Evolutionary conservation across 768 basidiomycete species (phyloP), one percentile per base, ranked within the genome.

Genomic region (Podaxis rugospora): DNA sequence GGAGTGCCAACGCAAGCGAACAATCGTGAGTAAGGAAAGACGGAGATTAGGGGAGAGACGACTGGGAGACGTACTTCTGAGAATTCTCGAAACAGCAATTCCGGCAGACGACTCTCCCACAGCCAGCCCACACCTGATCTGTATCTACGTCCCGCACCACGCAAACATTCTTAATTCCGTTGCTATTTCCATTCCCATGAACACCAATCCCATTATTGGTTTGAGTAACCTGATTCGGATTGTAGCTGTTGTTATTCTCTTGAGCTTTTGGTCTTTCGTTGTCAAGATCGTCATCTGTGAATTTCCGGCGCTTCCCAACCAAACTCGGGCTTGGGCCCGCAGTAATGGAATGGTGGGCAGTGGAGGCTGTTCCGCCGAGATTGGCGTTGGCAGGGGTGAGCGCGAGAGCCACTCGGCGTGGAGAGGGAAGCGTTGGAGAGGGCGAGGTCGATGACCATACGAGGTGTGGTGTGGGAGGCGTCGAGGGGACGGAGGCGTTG

Each of bases 61-160:
- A 55, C 14, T 47, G 58, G 36, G 40, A 39, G 6, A 66, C 76
- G 25, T 39, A 81, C 80, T 74, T 77, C 50, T 73, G 72, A 23
- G 72, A 66, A 66, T 75, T 68, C 65, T 82, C 80, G 28, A 72
- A 70, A 66, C 78, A 81, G 55, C 80, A 82, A 46, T 72, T 73
- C n/a, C 76, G 70, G 67, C 80, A 82, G 4, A 80, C 66, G 7
- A 65, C 65, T 55, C 75, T 74, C 6, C 76, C 76, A 64, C 80
- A 82, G 3, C 80, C 79, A 27, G 69, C 66, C 39, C 71, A 64
- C 47, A 67, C 66, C 37, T 61, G 64, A 53, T 66, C 65, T 66
- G 25, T 60, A 61, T 66, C 63, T 32, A 63, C 62, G n/a, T 32
- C 32, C 32, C 32, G 32, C 7, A 32, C 32, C 32, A 32, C 7